Evolutionary conservation across 768 basidiomycete genomes (phyloP), one percentile per base, ranked within the genome.

Genomic region (Xanthoconium stramineum): DNA sequence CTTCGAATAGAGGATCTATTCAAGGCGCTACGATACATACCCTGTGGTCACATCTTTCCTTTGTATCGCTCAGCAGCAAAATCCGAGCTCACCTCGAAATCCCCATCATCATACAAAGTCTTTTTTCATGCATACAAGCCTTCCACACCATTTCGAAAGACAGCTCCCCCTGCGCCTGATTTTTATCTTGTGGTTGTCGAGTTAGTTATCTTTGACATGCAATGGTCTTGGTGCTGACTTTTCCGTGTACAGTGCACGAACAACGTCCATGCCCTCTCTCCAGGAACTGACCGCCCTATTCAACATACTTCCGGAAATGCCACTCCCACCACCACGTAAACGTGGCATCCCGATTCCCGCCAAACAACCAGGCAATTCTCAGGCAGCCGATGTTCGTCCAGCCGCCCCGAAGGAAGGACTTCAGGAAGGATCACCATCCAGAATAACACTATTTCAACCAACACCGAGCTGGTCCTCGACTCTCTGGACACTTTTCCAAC

Each of bases 81-180:
- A 61, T 55, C 47, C n/a, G 38, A 28, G 14, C 35, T 12, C 24
- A 13, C 42, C 14, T n/a, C 56, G 3, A 56, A 7, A 8, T 45
- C 48, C 7, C 4, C 14, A 30, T 36, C 60, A 32, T 48, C 68
- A 3, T 98, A 95, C 69, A 76, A 81, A 49, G 80, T 92, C 5
- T 98, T 97, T 74, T 98, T 80, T 71, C 88, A 97, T 65, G 76
- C 93, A 5, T 96, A 95, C 76, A 97, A 96, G 66, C 96, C 96
- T 3, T 85, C 84, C 8, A 91, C 92, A 0, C 78, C 89, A 9
- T 96, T 85, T 75, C 87, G 83, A 67, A 92, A 87, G 74, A 88
- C 84, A 0, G 74, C 81, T 1, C 90, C 88, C 6, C 84, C 87
- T 7, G 77, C 80, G 1, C 93, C 95, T 3, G 93, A 97, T 70